A percentile compares a stretch with the other conserved stretches of the same genome.
Conservation (phyloP, 345 rosid species). For the Salix exigua region DNA sequence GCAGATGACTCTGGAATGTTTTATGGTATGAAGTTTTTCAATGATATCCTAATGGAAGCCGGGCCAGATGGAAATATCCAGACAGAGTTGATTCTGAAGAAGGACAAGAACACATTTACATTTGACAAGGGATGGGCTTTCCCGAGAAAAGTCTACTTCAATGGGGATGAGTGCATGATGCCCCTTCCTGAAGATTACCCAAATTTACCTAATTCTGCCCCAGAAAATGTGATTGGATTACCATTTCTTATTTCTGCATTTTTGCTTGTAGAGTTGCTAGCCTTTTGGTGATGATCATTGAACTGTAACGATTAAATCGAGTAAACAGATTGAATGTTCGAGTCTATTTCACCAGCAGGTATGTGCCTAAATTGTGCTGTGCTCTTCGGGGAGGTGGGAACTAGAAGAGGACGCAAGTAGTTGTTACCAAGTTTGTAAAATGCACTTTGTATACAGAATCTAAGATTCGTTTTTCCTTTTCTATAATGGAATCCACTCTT, state of each 20-base stretch:
- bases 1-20: constrained; percentile 49
- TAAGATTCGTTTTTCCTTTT: too few species aligned
- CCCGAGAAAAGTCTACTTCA: constrained; percentile 33
- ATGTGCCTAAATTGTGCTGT: too few species aligned
- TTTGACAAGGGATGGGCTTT: constrained; percentile 41
- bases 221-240: background rate
- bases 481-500: too few species aligned
- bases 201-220: constrained; percentile 2
- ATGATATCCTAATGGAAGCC: constrained; percentile 31
- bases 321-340: background rate
- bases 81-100: constrained; percentile 31
- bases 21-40: constrained; percentile 30
- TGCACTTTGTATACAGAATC: too few species aligned
- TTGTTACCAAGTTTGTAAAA: too few species aligned
- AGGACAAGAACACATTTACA: constrained; percentile 29
- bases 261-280: constrained; percentile 7
- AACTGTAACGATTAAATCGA: background rate
- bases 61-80: constrained; percentile 40
- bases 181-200: constrained; percentile 36
- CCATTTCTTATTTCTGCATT: background rate
- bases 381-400: too few species aligned
- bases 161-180: constrained; percentile 38
- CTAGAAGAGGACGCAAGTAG: too few species aligned
- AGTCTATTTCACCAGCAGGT: too few species aligned
- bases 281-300: constrained; percentile 11